Percentiles rank a stretch among this genome's conserved stretches.
phyloP scores from a whole-genome alignment of 2,329 filamentous ascomycete genomes.

The Neoscytalidium dimidiatum region DNA sequence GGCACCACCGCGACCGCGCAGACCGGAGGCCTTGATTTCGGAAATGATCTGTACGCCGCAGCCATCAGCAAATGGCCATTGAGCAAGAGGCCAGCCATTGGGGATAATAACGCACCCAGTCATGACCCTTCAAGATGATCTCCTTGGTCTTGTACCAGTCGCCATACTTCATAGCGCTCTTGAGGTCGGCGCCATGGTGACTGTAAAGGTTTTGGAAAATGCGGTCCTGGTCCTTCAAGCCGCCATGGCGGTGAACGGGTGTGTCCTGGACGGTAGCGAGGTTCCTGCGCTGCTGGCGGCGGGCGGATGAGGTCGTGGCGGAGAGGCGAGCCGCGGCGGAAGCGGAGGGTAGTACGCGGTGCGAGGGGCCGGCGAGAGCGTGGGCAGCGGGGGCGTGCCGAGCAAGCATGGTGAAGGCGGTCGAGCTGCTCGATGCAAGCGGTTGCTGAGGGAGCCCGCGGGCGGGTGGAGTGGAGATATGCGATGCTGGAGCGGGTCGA shows the following conservation, averaged over 20 bases:
- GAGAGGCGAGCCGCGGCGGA: conserved; percentile 40
- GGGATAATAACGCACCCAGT: conserved; percentile 66
- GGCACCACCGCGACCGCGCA: conserved; percentile 93
- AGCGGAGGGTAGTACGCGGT: conserved; percentile 43
- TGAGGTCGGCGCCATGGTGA: conserved; percentile 86
- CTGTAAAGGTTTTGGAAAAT: conserved; percentile 99
- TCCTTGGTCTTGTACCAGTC: conserved; percentile 99
- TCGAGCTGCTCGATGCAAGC: conserved; percentile 16
- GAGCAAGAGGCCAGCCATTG: conserved; percentile 2
- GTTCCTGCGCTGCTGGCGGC: conserved; percentile 60
- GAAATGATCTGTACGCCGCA: conserved; percentile 71
- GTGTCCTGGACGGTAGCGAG: conserved; percentile 63
- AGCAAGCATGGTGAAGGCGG: conserved; percentile 40
- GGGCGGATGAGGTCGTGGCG: conserved; percentile 41
- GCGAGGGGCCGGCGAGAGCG: conserved; percentile 42
- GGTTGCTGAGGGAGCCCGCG: conserved; percentile 22
- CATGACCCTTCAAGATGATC: conserved; percentile 93
- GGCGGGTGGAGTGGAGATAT: conserved; percentile 17
- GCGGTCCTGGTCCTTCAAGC: conserved; percentile 91
- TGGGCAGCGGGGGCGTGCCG: conserved; percentile 42
- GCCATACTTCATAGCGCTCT: conserved; percentile 95
- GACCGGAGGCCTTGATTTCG: conserved; percentile 94
- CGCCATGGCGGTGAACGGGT: conserved; percentile 72
- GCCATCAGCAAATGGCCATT: conserved; percentile 25
- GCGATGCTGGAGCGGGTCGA: conserved; percentile 15